These are phyloP conservation scores for Aspergillus ostianus DNA, from an alignment of 495 filamentous ascomycete genomes.

Conservation along the genomic window DNA sequence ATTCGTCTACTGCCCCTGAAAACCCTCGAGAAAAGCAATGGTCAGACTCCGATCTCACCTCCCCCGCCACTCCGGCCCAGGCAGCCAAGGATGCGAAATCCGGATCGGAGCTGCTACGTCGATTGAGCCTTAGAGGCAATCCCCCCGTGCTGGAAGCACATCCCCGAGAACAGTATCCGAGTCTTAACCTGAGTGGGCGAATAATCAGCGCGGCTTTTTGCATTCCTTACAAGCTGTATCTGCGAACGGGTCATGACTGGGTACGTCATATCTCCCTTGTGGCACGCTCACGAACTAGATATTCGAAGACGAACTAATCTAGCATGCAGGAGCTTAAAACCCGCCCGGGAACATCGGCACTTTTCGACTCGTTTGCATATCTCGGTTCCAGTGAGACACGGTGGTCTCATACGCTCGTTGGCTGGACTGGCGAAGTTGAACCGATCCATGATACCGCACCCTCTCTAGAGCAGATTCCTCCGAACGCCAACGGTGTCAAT, in stretches of 20 bases:
- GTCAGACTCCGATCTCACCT: constrained; percentile 17
- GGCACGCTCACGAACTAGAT: not conserved
- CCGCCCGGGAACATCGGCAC: constrained; percentile 79
- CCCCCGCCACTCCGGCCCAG: constrained; percentile 41
- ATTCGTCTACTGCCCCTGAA: constrained; percentile 31
- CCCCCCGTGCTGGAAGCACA: constrained; percentile 53
- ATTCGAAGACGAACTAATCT: constrained; percentile 7
- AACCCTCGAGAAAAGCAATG: constrained; percentile 28
- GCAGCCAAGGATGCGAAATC: constrained; percentile 52
- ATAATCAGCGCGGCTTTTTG: constrained; percentile 87
- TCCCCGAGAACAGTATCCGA: constrained; percentile 61
- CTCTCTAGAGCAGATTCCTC: constrained; percentile 34
- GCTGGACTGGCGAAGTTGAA: constrained; percentile 90
- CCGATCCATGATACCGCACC: constrained; percentile 37
- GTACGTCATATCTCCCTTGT: constrained; percentile 42
- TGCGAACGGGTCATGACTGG: constrained; percentile 69
- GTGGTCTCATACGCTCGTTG: constrained; percentile 86
- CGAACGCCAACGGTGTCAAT: constrained; percentile 26
- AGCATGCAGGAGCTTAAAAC: constrained; percentile 61
- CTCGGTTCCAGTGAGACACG: constrained; percentile 70
- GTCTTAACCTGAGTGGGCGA: constrained; percentile 70
- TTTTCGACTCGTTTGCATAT: constrained; percentile 85
- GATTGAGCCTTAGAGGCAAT: constrained; percentile 53
- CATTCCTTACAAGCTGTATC: constrained; percentile 72
- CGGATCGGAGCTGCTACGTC: constrained; percentile 60